These are phyloP conservation scores for Trichoderma atrobrunneum DNA, from an alignment of 2,329 filamentous ascomycete genomes.

Conservation along the genomic window DNA sequence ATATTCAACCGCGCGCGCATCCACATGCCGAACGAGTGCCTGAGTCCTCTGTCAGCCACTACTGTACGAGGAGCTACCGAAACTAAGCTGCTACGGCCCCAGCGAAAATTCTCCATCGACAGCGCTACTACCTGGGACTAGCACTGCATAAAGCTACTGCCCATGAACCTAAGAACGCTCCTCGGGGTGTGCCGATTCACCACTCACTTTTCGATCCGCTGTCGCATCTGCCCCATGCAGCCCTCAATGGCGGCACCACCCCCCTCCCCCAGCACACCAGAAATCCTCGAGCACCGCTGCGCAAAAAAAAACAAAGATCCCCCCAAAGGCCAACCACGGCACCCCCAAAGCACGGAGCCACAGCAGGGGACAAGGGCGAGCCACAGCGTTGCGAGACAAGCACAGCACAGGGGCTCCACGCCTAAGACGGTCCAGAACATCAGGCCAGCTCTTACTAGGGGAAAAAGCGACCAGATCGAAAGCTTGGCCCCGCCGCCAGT, in stretches of 20 bases:
- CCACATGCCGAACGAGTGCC: conserved; percentile 12
- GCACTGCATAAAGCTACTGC: conserved; percentile 9
- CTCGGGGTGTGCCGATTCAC: conserved; percentile 22
- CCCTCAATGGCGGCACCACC: conserved; percentile 11
- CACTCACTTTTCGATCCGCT: conserved; percentile 20
- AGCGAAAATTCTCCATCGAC: conserved; percentile 12
- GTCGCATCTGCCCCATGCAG: conserved; percentile 20
- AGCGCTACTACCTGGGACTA: conserved; percentile 4
- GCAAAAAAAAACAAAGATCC: neutral
- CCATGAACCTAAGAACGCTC: conserved; percentile 10
- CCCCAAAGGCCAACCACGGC: neutral
- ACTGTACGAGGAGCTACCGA: neutral
- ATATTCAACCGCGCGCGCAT: neutral
- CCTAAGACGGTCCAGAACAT: conserved; percentile 20
- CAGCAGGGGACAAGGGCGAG: conserved; percentile 20
- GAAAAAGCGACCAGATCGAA: conserved; percentile 18
- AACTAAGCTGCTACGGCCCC: neutral
- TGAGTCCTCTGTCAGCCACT: conserved; percentile 8
- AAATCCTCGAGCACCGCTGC: neutral
- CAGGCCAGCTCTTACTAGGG: conserved; percentile 9
- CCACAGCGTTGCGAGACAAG: conserved; percentile 19
- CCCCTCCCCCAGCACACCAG: conserved; percentile 2
- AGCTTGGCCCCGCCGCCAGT: conserved; percentile 18
- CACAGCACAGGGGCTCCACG: conserved; percentile 19
- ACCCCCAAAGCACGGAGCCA: conserved; percentile 20